These are phyloP conservation scores for Neofusicoccum sp. DNA, from an alignment of 2,329 filamentous ascomycete genomes.

Conservation along the genomic window DNA sequence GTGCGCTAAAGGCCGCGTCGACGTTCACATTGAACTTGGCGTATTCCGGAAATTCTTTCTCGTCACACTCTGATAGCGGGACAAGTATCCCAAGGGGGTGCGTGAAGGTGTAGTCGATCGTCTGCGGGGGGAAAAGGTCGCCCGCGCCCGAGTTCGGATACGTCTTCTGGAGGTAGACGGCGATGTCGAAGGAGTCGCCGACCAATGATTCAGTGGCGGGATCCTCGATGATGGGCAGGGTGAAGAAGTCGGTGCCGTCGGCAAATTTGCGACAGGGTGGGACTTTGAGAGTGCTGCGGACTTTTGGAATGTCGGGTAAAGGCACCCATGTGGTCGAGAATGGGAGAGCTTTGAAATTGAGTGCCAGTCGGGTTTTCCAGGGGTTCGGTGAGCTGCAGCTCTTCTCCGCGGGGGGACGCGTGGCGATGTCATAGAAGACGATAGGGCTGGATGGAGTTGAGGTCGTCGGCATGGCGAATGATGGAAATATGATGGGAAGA, in stretches of 20 bases:
- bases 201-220: constrained; percentile 43
- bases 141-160: constrained; percentile 49
- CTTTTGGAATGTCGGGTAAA: constrained; percentile 54
- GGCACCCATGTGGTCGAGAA: constrained; percentile 58
- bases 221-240: constrained; percentile 61
- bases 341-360: constrained; percentile 53
- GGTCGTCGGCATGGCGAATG: constrained; percentile 10
- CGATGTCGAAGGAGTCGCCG: constrained; percentile 69
- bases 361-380: constrained; percentile 53
- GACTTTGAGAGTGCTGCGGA: constrained; percentile 51
- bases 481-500: neutral
- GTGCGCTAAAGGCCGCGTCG: constrained; percentile 57
- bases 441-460: constrained; percentile 36
- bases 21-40: constrained; percentile 57
- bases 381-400: constrained; percentile 53
- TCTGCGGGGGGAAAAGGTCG: constrained; percentile 47
- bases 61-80: constrained; percentile 31
- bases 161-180: constrained; percentile 58
- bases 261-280: constrained; percentile 57
- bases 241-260: constrained; percentile 62
- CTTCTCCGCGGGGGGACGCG: constrained; percentile 33
- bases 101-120: constrained; percentile 47
- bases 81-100: constrained; percentile 30
- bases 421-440: constrained; percentile 54
- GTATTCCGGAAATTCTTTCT: constrained; percentile 27